phyloP scores from a whole-genome alignment of 2,329 filamentous ascomycete species.

The Ascochyta lentis region DNA sequence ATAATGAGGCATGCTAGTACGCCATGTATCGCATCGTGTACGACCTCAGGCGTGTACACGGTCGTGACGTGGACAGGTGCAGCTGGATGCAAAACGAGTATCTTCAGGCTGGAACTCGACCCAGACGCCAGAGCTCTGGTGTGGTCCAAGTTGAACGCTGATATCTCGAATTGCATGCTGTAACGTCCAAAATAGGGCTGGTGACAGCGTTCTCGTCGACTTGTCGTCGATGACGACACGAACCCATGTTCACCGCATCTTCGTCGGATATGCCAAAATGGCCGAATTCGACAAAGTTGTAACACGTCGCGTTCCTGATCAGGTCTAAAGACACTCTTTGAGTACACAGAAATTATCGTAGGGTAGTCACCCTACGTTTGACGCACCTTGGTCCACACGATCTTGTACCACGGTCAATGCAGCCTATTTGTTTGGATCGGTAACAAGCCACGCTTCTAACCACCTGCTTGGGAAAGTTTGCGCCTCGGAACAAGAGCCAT shows the following conservation, averaged over 20 bases:
- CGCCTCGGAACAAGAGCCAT: constrained; percentile 26
- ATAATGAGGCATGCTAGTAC: neutral
- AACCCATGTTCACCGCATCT: constrained; percentile 20
- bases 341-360: constrained; percentile 22
- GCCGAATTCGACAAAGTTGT: constrained; percentile 12
- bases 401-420: constrained; percentile 24
- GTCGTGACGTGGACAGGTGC: neutral
- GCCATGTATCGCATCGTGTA: neutral
- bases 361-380: constrained; percentile 28
- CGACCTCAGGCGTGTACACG: neutral
- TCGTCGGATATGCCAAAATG: constrained; percentile 9
- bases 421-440: constrained; percentile 4
- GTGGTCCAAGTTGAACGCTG: neutral
- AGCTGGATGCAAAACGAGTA: neutral
- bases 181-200: neutral
- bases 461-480: constrained; percentile 11
- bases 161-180: neutral
- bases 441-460: constrained; percentile 11
- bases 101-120: neutral
- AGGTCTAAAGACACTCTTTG: constrained; percentile 6
- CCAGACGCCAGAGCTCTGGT: neutral
- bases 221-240: constrained; percentile 19
- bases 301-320: constrained; percentile 17
- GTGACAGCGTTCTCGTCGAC: constrained; percentile 19
- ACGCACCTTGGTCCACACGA: constrained; percentile 21